Conservation (phyloP, 805 yeast species). For the Jamesozyma piceae region DNA sequence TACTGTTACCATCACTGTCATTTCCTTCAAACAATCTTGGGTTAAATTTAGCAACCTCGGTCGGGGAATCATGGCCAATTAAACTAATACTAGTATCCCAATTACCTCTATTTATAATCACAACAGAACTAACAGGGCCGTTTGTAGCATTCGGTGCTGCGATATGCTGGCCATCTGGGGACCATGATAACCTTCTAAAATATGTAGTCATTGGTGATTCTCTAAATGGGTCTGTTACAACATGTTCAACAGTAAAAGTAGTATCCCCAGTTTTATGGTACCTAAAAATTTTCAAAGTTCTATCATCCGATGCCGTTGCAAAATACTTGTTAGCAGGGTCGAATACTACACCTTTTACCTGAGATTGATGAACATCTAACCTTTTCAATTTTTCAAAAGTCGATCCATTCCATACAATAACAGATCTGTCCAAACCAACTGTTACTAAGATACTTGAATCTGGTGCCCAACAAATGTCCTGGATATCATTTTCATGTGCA, state of each 20-base stretch:
- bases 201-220: constrained; percentile 89
- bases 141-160: constrained; percentile 82
- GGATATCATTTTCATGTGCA: constrained; percentile 96
- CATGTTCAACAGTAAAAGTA: constrained; percentile 78
- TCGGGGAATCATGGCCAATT: constrained; percentile 78
- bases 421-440: constrained; percentile 88
- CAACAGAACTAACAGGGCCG: constrained; percentile 71
- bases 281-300: constrained; percentile 80
- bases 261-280: constrained; percentile 68
- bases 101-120: constrained; percentile 62
- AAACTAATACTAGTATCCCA: constrained; percentile 71
- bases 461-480: constrained; percentile 97
- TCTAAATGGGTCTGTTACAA: constrained; percentile 74
- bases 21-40: constrained; percentile 49
- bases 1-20: neutral
- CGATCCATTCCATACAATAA: constrained; percentile 86
- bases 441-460: constrained; percentile 84
- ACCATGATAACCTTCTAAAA: constrained; percentile 79
- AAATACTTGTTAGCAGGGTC: constrained; percentile 98
- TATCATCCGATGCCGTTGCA: constrained; percentile 93
- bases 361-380: constrained; percentile 87
- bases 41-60: constrained; percentile 69
- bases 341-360: constrained; percentile 92
- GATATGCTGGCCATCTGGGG: constrained; percentile 81
- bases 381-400: constrained; percentile 81